Base-by-base conservation (phyloP, 148 eudicot genomes). In the Heliamphora exappendiculata region DNA sequence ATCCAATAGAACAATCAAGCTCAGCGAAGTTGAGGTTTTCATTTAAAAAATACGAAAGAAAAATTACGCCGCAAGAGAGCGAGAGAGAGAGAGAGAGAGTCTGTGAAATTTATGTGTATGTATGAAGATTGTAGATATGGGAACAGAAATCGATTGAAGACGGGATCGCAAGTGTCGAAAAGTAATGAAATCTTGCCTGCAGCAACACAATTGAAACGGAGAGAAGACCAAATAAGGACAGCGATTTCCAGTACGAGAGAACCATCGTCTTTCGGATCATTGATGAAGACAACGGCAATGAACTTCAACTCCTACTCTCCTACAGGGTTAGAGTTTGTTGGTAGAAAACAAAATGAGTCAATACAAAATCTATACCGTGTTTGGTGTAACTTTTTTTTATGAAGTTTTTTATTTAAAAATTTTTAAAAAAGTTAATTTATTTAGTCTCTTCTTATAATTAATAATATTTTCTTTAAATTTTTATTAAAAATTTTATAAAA, bases 181-280 rank as follows among this genome's bases (percentile, higher is more conserved):
- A 24, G 49, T 17, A 22, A 66, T 10, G 10, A 36, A 54, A 54
- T 17, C 51, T 74, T 74, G 55, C 77, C 77, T 74, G 77, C 10
- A 74, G 29, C 2, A 74, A 51, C 19, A 34, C 3, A 49, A 74
- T 5, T 39, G 66, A n/a, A 44, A 60, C 28, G 19, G 55, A 39
- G 39, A 74, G 77, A 60, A 74, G 41, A 29, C 68, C 16, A 36
- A 29, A 29, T 59, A 55, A 60, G 39, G 68, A 16, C 4, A 29
- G 8, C 55, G 54, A 26, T 26, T 42, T 74, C 36, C 68, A 36
- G 41, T 17, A 3, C 0, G 28, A 29, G 55, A 60, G 60, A 59
- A 11, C 54, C 77, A 60, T 74, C 55, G 28, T n/a, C 41, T 9
- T 20, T 28, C 45, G 14, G 54, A 29, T n/a, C 42, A 37, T 59